Conservation (phyloP, 75 land plant genomes). For the Azolla pinnata region DNA sequence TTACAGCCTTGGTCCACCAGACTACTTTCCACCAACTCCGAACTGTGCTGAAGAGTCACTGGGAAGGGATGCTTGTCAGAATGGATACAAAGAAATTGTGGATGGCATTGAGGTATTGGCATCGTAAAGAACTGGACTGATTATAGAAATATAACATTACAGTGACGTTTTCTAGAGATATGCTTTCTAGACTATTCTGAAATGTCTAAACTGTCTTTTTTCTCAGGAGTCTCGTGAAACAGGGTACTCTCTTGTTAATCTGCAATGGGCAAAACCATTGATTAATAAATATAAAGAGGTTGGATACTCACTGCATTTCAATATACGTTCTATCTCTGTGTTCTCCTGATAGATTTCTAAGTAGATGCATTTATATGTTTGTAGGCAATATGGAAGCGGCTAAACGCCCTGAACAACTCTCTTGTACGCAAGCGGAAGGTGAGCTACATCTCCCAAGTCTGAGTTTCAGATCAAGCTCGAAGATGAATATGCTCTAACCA, state of each 20-base stretch:
- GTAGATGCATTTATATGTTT: conserved; percentile 7
- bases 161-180: too few species aligned
- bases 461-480: too few species aligned
- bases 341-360: neutral
- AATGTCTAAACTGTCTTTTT: neutral
- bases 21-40: conserved; percentile 73
- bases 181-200: neutral
- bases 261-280: conserved; percentile 32
- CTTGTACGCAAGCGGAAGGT: conserved; percentile 95
- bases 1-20: conserved; percentile 86
- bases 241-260: conserved; percentile 21
- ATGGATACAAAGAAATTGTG: conserved; percentile 82
- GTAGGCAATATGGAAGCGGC: conserved; percentile 71
- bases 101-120: conserved; percentile 92
- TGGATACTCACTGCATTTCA: neutral
- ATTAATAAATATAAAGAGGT: conserved; percentile 83
- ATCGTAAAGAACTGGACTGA: too few species aligned
- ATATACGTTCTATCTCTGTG: neutral
- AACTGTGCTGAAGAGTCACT: conserved; percentile 87
- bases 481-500: too few species aligned
- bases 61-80: conserved; percentile 56
- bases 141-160: too few species aligned
- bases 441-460: too few species aligned
- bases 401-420: conserved; percentile 83
- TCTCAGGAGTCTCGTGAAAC: conserved; percentile 68